These are phyloP conservation scores for Arxiozyma heterogenica DNA, from an alignment of 1,139 yeast genomes.

Conservation along the genomic window DNA sequence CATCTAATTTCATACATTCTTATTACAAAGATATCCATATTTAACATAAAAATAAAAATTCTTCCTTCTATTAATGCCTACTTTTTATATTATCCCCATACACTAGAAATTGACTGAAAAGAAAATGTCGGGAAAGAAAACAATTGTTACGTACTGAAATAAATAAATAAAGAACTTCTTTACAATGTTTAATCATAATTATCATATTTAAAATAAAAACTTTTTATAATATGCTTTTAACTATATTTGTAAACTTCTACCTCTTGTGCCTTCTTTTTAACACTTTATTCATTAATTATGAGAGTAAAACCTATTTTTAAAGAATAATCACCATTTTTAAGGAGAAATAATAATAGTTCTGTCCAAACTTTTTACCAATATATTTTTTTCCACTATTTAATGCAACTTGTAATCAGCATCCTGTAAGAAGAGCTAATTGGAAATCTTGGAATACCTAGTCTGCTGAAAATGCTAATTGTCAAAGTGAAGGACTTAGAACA, in stretches of 20 bases:
- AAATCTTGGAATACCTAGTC: too few relatives aligned
- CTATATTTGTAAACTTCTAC: background rate
- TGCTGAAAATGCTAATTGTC: too few relatives aligned
- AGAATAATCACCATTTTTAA: too few relatives aligned
- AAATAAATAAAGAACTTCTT: background rate
- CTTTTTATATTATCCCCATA: background rate
- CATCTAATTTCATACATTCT: too few relatives aligned
- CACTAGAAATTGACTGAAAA: background rate
- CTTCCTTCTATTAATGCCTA: too few relatives aligned
- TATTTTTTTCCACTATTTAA: background rate
- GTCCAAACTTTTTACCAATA: background rate
- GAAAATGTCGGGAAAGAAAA: background rate
- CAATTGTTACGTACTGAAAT: background rate
- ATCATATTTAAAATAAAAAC: background rate
- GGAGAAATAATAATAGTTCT: background rate
- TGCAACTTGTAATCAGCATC: too few relatives aligned
- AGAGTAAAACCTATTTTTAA: background rate
- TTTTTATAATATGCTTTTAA: too few relatives aligned
- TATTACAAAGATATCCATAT: too few relatives aligned
- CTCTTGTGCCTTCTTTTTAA: background rate
- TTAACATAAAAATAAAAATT: too few relatives aligned
- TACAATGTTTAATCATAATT: too few relatives aligned
- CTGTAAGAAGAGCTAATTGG: too few relatives aligned
- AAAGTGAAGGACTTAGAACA: too few relatives aligned
- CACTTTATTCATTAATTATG: background rate